Evolutionary conservation across 2,329 filamentous ascomycete species (phyloP).

Genomic region (Cytospora leucostoma): DNA sequence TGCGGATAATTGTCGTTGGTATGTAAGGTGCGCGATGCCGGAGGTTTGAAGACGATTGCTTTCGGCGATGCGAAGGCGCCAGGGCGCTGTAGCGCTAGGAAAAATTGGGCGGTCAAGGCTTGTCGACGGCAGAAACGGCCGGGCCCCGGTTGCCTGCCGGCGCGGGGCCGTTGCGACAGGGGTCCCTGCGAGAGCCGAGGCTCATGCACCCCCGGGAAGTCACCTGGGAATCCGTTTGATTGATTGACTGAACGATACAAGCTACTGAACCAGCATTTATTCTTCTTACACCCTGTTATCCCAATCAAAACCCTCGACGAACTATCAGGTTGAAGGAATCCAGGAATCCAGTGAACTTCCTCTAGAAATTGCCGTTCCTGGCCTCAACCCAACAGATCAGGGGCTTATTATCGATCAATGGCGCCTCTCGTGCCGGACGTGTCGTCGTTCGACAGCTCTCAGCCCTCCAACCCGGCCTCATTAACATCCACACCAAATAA

Average conservation of each 20-base stretch:
- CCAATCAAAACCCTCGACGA: no score
- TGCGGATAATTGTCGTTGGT: background rate
- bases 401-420: constrained; percentile 10
- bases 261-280: no score
- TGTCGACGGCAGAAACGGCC: constrained; percentile 23
- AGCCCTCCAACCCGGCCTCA: constrained; percentile 15
- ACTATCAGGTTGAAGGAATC: no score
- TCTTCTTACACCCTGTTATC: no score
- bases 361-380: background rate
- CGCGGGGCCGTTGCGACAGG: constrained; percentile 8
- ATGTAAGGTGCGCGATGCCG: background rate
- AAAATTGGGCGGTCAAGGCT: constrained; percentile 29
- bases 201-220: background rate
- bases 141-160: constrained; percentile 8
- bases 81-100: background rate
- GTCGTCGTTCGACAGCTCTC: constrained; percentile 16
- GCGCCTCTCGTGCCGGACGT: constrained; percentile 22
- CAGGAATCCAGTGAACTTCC: background rate
- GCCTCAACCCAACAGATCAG: background rate
- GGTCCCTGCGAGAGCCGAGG: constrained; percentile 21
- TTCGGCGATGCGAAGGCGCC: background rate
- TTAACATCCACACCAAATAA: constrained; percentile 1
- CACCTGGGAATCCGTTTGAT: background rate
- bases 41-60: constrained; percentile 6
- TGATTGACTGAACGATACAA: no score